phyloP scores from a whole-genome alignment of 768 basidiomycete genomes.

The Tricholomella constricta region DNA sequence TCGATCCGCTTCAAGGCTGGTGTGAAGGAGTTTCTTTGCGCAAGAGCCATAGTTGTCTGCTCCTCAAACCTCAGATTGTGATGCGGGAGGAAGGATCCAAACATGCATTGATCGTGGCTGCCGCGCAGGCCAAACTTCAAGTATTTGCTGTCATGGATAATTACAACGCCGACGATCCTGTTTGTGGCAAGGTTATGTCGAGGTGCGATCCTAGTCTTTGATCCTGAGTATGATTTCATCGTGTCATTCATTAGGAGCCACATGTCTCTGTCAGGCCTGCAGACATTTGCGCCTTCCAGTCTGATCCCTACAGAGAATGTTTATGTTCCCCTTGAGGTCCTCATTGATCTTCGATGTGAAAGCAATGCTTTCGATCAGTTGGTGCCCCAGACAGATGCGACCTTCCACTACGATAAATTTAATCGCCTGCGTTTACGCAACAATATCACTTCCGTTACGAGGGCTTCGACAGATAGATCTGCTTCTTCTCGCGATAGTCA shows the following conservation, averaged over 20 bases:
- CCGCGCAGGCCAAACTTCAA: slow-evolving; percentile 78
- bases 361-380: slow-evolving; percentile 84
- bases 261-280: slow-evolving; percentile 75
- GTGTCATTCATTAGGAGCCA: slow-evolving; percentile 62
- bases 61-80: slow-evolving; percentile 90
- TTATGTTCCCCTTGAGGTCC: slow-evolving; percentile 85
- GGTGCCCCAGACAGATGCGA: slow-evolving; percentile 85
- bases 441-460: slow-evolving; percentile 55
- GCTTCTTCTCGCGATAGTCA: slow-evolving; percentile 43
- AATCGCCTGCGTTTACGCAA: slow-evolving; percentile 86
- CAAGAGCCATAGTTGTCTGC: slow-evolving; percentile 79
- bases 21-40: slow-evolving; percentile 65
- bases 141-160: slow-evolving; percentile 82
- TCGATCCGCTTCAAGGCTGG: slow-evolving; percentile 73
- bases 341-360: slow-evolving; percentile 85
- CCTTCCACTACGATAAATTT: slow-evolving; percentile 91
- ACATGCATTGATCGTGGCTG: slow-evolving; percentile 71
- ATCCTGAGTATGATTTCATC: neutral
- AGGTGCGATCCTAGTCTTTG: slow-evolving; percentile 48
- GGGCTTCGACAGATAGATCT: slow-evolving; percentile 39
- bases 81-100: slow-evolving; percentile 58
- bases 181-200: slow-evolving; percentile 85
- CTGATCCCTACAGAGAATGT: slow-evolving; percentile 44
- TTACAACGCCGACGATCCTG: slow-evolving; percentile 74
- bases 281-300: slow-evolving; percentile 78